Base-by-base conservation (phyloP, 1,284 basidiomycete genomes). In the Amylostereum chailletii region DNA sequence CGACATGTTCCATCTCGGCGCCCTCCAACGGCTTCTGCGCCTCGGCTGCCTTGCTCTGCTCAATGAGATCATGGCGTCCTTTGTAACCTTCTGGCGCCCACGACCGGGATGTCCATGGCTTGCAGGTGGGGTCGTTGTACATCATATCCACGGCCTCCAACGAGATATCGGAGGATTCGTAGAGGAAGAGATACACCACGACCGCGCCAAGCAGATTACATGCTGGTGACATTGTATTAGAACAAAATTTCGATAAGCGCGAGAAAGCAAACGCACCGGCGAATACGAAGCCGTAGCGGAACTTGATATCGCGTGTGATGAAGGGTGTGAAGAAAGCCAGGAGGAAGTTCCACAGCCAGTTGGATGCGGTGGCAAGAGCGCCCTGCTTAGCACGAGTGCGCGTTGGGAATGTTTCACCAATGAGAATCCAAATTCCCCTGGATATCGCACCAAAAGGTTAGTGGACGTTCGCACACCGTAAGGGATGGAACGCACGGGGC, bases 281-380 rank as follows among this genome's bases (percentile, higher is more conserved):
- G 59, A 88, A 88, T 43, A 90, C 72, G 62, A 82, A 90, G 2
- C 87, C 86, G 62, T 86, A 90, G 34, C 72, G 67, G 65, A 79
- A 88, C 4, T 68, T 42, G 59, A 86, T 87, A 3, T 70, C 66
- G 34, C 60, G 62, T 3, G 66, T 67, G 58, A 86, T 84, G 64
- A 84, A 83, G 1, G 81, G 82, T 10, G 82, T 84, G 68, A 88
- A 87, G 74, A 86, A 88, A 1, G 79, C 80, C 52, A 89, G 68
- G 48, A 87, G 68, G 72, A 90, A 89, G 64, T 87, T 88, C 77
- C 77, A 84, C 3, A 77, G 64, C 84, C 83, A 83, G 68, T 83
- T 83, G 40, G 72, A 71, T 0, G 81, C 74, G 0, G 86, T 88
- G 1, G 86, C 75, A 37, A 91, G 64, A 11, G 84, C 77, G 8